A percentile compares a stretch with the other conserved stretches of the same genome.
phyloP scores from a whole-genome alignment of 352 stramenopile genomes.

The Phytophthora sojae region DNA sequence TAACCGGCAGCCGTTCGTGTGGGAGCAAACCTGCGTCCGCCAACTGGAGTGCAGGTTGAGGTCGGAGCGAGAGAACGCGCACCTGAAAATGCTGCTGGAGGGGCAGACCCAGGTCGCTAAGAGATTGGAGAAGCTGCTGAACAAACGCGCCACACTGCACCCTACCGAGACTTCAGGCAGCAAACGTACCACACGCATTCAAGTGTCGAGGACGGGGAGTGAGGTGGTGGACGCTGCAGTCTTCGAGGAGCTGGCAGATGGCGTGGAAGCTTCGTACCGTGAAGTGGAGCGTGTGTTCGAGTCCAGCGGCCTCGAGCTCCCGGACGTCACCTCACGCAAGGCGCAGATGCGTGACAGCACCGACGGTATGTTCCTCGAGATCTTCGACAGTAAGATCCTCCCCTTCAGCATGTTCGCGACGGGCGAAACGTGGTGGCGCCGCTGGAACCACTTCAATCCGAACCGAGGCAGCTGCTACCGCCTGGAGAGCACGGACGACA shows the following conservation, averaged over 20 bases:
- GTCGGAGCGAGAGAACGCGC: constrained; percentile 36
- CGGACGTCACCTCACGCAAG: constrained; percentile 29
- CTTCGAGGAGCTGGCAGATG: constrained; percentile 37
- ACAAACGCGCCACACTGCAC: constrained; percentile 17
- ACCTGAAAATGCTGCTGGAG: constrained; percentile 33
- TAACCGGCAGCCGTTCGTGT: constrained; percentile 18
- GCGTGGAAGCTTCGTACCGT: constrained; percentile 36
- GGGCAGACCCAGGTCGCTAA: constrained; percentile 31
- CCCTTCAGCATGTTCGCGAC: constrained; percentile 46
- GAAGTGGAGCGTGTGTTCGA: constrained; percentile 44
- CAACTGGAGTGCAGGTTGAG: constrained; percentile 25
- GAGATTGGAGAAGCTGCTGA: constrained; percentile 39
- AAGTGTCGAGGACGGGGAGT: constrained; percentile 26
- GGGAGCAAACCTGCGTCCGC: constrained; percentile 27
- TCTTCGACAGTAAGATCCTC: constrained; percentile 50
- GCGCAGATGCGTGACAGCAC: constrained; percentile 33
- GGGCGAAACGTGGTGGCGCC: constrained; percentile 47
- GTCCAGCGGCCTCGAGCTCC: constrained; percentile 21
- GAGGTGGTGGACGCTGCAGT: constrained; percentile 26
- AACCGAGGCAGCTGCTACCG: constrained; percentile 27
- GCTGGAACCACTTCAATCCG: constrained; percentile 50
- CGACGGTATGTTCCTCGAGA: constrained; percentile 46
- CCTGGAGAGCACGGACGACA: constrained; percentile 37
- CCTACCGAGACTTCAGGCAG: constrained; percentile 27
- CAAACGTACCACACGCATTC: constrained; percentile 27